Evolutionary conservation across 306 rosid genomes (phyloP).

Genomic region (Ceratonia siliqua): DNA sequence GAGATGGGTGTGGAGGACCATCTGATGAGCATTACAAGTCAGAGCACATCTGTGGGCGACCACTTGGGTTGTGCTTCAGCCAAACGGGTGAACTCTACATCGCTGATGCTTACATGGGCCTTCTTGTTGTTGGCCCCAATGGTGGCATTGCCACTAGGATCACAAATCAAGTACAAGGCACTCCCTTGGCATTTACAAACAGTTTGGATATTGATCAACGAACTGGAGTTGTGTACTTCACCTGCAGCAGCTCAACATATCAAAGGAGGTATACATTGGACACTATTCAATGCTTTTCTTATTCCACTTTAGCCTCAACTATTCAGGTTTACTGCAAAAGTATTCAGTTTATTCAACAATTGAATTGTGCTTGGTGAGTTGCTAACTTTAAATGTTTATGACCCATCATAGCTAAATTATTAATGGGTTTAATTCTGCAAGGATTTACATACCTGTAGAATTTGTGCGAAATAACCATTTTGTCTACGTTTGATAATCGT

Average conservation of each 20-base stretch:
- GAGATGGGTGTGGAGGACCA: conserved; percentile 62
- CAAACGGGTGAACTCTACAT: conserved; percentile 52
- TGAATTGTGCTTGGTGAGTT: too few species aligned
- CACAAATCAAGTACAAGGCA: conserved; percentile 21
- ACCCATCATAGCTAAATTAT: background rate
- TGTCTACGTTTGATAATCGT: too few species aligned
- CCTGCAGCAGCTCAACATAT: conserved; percentile 59
- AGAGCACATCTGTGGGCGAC: conserved; percentile 77
- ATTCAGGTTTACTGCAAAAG: background rate
- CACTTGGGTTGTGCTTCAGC: conserved; percentile 66
- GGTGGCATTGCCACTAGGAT: conserved; percentile 50
- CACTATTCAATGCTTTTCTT: background rate
- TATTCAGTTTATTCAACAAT: background rate
- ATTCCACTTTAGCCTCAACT: background rate
- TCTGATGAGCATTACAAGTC: conserved; percentile 36
- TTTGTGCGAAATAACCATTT: too few species aligned
- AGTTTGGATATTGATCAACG: conserved; percentile 61
- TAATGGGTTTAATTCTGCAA: too few species aligned
- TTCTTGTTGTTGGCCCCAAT: conserved; percentile 52
- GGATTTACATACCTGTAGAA: too few species aligned
- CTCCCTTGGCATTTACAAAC: conserved; percentile 53
- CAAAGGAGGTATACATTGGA: conserved; percentile 53
- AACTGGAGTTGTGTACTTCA: conserved; percentile 59
- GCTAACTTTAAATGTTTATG: background rate
- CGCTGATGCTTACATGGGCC: conserved; percentile 81